A percentile compares a stretch with the other conserved stretches of the same genome.
These are phyloP conservation scores for Coffea canephora DNA, from an alignment of 257 asterid species.

Conservation along the genomic window DNA sequence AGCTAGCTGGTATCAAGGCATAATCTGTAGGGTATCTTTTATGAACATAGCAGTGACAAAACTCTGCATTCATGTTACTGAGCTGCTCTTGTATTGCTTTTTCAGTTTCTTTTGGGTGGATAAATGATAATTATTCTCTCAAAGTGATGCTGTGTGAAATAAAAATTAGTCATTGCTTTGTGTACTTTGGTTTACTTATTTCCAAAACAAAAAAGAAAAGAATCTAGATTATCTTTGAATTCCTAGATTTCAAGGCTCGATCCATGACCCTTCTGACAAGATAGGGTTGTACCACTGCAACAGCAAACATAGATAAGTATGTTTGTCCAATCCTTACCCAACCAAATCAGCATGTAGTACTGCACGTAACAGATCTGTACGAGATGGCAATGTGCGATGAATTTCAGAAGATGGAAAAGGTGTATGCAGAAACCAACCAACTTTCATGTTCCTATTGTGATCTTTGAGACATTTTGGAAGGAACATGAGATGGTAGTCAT, in stretches of 20 bases:
- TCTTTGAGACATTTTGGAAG: constrained; percentile 83
- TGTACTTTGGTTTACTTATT: background rate
- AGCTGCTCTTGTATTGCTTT: background rate
- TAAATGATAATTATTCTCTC: background rate
- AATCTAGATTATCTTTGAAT: background rate
- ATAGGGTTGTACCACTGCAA: background rate
- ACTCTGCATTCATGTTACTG: background rate
- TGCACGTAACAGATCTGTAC: constrained; percentile 77
- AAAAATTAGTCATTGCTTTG: background rate
- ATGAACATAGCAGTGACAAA: background rate
- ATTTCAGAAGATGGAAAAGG: constrained; percentile 97
- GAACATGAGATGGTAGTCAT: constrained; percentile 95
- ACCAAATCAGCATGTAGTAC: constrained; percentile 90
- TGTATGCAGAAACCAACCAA: constrained; percentile 96
- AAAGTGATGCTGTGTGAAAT: too few species aligned
- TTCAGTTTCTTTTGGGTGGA: background rate
- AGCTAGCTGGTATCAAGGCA: background rate
- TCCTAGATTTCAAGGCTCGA: background rate
- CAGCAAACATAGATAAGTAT: background rate
- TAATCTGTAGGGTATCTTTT: background rate
- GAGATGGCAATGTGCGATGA: constrained; percentile 91
- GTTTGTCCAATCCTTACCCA: constrained; percentile 52
- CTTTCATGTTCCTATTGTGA: constrained; percentile 72
- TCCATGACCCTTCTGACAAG: background rate
- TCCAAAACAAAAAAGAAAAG: background rate